Percentiles rank a stretch among this genome's conserved stretches.
Conservation (phyloP, 1,284 basidiomycete species). For the Pseudozyma sp. region DNA sequence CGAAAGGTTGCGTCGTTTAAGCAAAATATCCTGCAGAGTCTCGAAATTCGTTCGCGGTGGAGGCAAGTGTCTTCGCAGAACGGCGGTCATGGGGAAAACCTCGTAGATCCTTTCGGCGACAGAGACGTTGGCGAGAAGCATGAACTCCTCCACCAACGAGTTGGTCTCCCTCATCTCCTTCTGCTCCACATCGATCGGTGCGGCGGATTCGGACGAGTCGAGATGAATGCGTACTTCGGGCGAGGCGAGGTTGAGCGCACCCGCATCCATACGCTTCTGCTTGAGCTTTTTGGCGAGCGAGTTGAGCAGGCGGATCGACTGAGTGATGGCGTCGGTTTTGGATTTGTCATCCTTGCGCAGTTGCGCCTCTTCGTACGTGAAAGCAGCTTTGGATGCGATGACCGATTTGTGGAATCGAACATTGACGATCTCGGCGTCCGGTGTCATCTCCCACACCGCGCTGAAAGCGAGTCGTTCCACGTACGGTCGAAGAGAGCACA, state of each 20-base stretch:
- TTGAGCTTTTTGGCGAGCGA: constrained; percentile 86
- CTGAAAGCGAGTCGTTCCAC: constrained; percentile 97
- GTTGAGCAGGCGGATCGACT: constrained; percentile 90
- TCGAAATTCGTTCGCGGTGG: constrained; percentile 96
- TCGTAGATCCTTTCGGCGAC: constrained; percentile 93
- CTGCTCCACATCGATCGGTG: constrained; percentile 97
- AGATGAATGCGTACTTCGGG: constrained; percentile 96
- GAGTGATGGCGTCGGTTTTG: constrained; percentile 83
- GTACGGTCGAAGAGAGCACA: constrained; percentile 91
- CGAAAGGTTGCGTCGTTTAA: constrained; percentile 85
- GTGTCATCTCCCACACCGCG: constrained; percentile 85
- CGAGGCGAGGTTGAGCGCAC: constrained; percentile 94
- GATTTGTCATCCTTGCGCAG: constrained; percentile 88
- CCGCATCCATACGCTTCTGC: constrained; percentile 87
- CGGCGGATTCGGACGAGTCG: constrained; percentile 89
- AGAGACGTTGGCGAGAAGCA: constrained; percentile 96
- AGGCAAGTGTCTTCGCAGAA: constrained; percentile 90
- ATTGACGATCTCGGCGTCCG: constrained; percentile 82
- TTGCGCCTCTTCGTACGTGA: constrained; percentile 97
- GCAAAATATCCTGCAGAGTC: constrained; percentile 90
- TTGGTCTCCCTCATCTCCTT: constrained; percentile 94
- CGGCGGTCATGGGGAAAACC: constrained; percentile 93
- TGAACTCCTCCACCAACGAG: constrained; percentile 97
- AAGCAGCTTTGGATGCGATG: constrained; percentile 94
- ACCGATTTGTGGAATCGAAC: constrained; percentile 95